Conservation (phyloP, 2,329 filamentous ascomycete genomes). For the Nemania diffusa region DNA sequence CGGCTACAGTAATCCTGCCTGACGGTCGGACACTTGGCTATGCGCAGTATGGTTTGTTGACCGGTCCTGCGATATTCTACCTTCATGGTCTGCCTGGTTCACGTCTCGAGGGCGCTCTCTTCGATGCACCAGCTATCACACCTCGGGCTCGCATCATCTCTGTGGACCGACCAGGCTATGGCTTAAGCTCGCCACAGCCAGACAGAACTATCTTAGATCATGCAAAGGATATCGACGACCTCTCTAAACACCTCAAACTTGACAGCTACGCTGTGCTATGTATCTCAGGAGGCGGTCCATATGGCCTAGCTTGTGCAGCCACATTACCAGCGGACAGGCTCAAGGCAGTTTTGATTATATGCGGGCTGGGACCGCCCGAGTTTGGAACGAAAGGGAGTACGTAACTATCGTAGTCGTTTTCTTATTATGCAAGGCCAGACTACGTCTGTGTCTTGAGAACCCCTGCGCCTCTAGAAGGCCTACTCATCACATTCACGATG, state of each 20-base stretch:
- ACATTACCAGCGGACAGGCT: constrained; percentile 25
- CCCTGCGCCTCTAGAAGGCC: background rate
- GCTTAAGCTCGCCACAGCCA: constrained; percentile 25
- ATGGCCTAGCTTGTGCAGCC: constrained; percentile 32
- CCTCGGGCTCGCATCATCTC: constrained; percentile 29
- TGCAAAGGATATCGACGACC: constrained; percentile 19
- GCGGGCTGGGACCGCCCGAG: constrained; percentile 23
- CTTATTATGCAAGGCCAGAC: background rate
- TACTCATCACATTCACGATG: background rate
- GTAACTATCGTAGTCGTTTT: background rate
- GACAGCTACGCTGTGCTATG: constrained; percentile 28
- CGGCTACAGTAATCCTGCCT: constrained; percentile 20
- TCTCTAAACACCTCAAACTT: constrained; percentile 24
- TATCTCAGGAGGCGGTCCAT: constrained; percentile 28
- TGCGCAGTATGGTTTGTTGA: constrained; percentile 24
- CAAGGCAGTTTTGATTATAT: constrained; percentile 28
- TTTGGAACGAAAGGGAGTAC: constrained; percentile 24
- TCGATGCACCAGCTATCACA: constrained; percentile 29
- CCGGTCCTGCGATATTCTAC: constrained; percentile 21
- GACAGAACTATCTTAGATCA: constrained; percentile 23
- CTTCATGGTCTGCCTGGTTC: constrained; percentile 30
- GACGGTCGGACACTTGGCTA: constrained; percentile 28
- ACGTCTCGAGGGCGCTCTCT: constrained; percentile 26
- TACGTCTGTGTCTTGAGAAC: background rate
- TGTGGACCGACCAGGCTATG: constrained; percentile 29